A percentile compares a stretch with the other conserved stretches of the same genome.
Evolutionary conservation across 352 stramenopile species (phyloP).

Genomic region (Phytophthora pini): DNA sequence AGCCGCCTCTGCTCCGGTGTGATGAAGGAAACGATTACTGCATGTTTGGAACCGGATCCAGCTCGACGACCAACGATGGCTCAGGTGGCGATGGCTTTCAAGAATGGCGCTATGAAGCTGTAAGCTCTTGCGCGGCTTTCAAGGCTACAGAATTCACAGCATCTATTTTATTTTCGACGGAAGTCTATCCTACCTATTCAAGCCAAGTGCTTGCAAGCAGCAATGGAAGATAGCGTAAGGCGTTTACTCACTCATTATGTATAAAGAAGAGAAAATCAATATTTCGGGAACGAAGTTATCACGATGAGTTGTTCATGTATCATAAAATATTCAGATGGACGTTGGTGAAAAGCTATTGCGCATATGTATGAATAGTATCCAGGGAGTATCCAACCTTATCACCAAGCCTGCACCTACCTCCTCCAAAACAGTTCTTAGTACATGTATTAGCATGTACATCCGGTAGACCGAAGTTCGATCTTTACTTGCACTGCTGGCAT

Average conservation of each 20-base stretch:
- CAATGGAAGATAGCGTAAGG: slow-evolving; percentile 1
- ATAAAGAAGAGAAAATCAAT: no score
- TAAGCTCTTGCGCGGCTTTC: slow-evolving; percentile 25
- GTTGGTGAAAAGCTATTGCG: no score
- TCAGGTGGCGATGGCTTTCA: slow-evolving; percentile 65
- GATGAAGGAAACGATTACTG: slow-evolving; percentile 72
- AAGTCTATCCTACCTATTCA: background rate
- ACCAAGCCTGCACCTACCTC: no score
- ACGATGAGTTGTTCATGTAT: no score
- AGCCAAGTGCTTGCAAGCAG: slow-evolving; percentile 18
- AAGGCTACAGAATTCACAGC: background rate
- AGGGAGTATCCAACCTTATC: no score
- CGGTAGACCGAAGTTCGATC: background rate
- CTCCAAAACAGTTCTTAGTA: no score
- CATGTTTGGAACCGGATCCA: slow-evolving; percentile 66
- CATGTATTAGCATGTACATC: no score
- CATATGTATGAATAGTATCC: no score
- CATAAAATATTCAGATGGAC: no score
- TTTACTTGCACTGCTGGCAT: background rate
- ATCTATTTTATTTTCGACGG: slow-evolving; percentile 29
- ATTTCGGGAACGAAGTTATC: no score
- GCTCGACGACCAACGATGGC: slow-evolving; percentile 61
- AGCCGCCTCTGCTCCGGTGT: slow-evolving; percentile 61
- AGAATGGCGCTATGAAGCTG: slow-evolving; percentile 63
- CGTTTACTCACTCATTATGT: no score